Percentiles rank a stretch among this genome's conserved stretches.
Evolutionary conservation across 192 early-diverging fungal species (phyloP).

Genomic region (Coemansia sp.): DNA sequence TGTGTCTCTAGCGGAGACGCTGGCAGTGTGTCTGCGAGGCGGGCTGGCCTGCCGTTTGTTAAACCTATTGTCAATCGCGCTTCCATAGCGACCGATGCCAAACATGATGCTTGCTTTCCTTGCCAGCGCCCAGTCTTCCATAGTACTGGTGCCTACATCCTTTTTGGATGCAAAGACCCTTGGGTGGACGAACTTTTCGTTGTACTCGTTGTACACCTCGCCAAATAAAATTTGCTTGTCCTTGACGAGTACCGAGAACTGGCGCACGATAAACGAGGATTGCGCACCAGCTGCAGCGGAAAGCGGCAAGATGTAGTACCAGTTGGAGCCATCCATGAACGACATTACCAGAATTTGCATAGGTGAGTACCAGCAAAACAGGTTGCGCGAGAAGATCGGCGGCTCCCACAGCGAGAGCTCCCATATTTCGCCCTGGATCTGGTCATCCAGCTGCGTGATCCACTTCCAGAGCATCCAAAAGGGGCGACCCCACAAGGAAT

Average conservation of each 20-base stretch:
- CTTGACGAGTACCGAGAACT: slow-evolving; percentile 49
- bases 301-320: slow-evolving; percentile 59
- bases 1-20: neutral
- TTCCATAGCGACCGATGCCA: neutral
- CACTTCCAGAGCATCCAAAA: slow-evolving; percentile 39
- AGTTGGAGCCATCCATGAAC: slow-evolving; percentile 57
- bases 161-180: slow-evolving; percentile 59
- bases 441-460: slow-evolving; percentile 33
- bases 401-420: slow-evolving; percentile 56
- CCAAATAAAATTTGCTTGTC: slow-evolving; percentile 64
- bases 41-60: neutral
- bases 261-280: slow-evolving; percentile 43
- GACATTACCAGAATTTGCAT: slow-evolving; percentile 59
- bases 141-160: slow-evolving; percentile 51
- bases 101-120: slow-evolving; percentile 7
- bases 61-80: neutral
- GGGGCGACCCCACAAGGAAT: slow-evolving; percentile 24
- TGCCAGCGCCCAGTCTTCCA: slow-evolving; percentile 38
- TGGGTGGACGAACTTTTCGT: slow-evolving; percentile 64
- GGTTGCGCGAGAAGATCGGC: slow-evolving; percentile 44
- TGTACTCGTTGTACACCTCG: slow-evolving; percentile 63
- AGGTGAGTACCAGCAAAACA: slow-evolving; percentile 64
- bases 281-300: slow-evolving; percentile 56
- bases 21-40: slow-evolving; percentile 10
- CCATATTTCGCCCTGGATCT: slow-evolving; percentile 48